Base-by-base conservation (phyloP, 768 basidiomycete species). In the Auriscalpium vulgare region DNA sequence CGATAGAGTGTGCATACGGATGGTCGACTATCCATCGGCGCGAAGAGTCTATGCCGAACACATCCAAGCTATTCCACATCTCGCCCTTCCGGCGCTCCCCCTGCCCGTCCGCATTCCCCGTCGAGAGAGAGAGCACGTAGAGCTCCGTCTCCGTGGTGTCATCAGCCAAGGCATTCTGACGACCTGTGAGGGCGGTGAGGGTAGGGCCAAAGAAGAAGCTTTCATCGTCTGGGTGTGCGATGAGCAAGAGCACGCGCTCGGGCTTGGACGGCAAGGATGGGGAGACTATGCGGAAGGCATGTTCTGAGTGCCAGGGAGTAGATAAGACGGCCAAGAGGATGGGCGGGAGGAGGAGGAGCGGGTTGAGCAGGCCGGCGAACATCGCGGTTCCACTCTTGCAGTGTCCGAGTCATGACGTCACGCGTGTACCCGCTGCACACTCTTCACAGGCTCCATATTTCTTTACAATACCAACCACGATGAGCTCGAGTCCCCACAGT, bases 211-310 rank as follows among this genome's bases (percentile, higher is more conserved):
- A 97, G 77, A 97, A 97, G 78, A 95, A 81, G 67, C 84, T 85
- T 72, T 97, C 94, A 67, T 97, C 94, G 66, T 97, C 94, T 2
- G 94, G 94, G 67, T 97, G 94, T 29, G 94, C 92, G 0, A 94
- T 95, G 47, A 97, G 69, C 3, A 97, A 68, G 38, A 93, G 74
- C 37, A 89, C 66, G 59, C 63, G 56, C 44, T 48, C 17, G 40
- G 40, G 40, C 14, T 43, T 13, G 40, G 2, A 14, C 13, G 40
- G 14, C 3, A 6, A 14, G 4, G 40, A 13, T 14, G 40, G 3
- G 40, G 13, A 13, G 40, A 14, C 14, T 13, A 43, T 17, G 17
- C 13, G 40, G 14, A 43, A 17, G 4, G 40, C 40, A 14, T 13
- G 4, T 4, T 43, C 3, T 17, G 40, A 43, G 14, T 17, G 40